Conservation (phyloP, 352 stramenopile genomes). For the Phytopythium litorale region DNA sequence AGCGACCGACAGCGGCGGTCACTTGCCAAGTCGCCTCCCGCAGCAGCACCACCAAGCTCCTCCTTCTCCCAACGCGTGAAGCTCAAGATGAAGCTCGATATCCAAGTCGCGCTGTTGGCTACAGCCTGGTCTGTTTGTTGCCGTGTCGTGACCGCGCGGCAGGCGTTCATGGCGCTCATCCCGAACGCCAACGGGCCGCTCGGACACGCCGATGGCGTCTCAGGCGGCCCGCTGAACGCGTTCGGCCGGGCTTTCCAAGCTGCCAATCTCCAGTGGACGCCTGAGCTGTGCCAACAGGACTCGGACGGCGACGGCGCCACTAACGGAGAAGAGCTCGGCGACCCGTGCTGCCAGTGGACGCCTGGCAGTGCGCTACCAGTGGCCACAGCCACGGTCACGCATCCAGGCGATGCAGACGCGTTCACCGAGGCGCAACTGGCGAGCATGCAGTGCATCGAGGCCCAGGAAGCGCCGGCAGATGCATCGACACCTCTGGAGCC, state of each 20-base stretch:
- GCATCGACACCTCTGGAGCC: not conserved
- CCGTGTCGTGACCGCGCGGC: slow-evolving; percentile 15
- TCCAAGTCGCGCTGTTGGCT: slow-evolving; percentile 10
- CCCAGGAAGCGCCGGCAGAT: not conserved
- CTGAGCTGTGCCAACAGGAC: slow-evolving; percentile 51
- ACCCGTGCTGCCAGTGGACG: slow-evolving; percentile 80
- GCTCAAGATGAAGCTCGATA: slow-evolving; percentile 1
- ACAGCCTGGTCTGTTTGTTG: not conserved
- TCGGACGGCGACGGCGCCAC: slow-evolving; percentile 78
- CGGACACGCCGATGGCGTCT: slow-evolving; percentile 41
- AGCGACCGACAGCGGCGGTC: not conserved
- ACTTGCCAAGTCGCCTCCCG: not conserved
- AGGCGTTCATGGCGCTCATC: slow-evolving; percentile 49
- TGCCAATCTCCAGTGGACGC: slow-evolving; percentile 41
- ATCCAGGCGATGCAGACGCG: slow-evolving; percentile 34
- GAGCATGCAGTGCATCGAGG: slow-evolving; percentile 31
- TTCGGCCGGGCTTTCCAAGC: slow-evolving; percentile 62
- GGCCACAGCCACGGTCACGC: slow-evolving; percentile 13
- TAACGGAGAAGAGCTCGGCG: slow-evolving; percentile 88
- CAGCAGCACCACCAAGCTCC: not conserved
- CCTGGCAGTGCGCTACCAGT: slow-evolving; percentile 4
- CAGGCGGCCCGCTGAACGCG: slow-evolving; percentile 48
- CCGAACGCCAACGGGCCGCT: slow-evolving; percentile 58
- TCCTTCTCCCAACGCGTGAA: not conserved
- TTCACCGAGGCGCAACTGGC: slow-evolving; percentile 32